A percentile compares a stretch with the other conserved stretches of the same genome.
phyloP scores from a whole-genome alignment of 2,329 filamentous ascomycete genomes.

The Pseudogymnoascus sp. region DNA sequence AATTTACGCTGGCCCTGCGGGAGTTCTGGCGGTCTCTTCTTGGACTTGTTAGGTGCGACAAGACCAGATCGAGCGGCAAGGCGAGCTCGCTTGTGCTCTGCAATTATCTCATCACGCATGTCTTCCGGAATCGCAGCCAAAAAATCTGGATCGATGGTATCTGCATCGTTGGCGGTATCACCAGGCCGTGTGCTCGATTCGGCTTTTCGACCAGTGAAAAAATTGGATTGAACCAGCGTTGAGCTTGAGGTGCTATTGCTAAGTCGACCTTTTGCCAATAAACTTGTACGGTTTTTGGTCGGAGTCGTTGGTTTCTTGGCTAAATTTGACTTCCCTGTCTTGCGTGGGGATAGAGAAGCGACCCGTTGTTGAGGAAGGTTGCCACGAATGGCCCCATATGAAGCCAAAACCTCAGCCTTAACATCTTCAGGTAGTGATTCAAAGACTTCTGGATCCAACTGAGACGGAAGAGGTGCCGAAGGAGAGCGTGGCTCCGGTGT shows the following conservation, averaged over 20 bases:
- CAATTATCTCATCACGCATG: slow-evolving; percentile 68
- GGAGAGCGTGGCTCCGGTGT: slow-evolving; percentile 6
- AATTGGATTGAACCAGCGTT: slow-evolving; percentile 66
- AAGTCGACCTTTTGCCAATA: slow-evolving; percentile 35
- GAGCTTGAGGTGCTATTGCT: slow-evolving; percentile 47
- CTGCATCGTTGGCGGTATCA: slow-evolving; percentile 8
- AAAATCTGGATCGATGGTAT: slow-evolving; percentile 59
- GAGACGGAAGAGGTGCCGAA: slow-evolving; percentile 48
- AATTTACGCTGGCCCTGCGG: slow-evolving; percentile 28
- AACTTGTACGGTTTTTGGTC: slow-evolving; percentile 54
- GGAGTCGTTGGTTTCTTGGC: slow-evolving; percentile 51
- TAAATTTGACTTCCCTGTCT: slow-evolving; percentile 44
- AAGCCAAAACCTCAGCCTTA: slow-evolving; percentile 71
- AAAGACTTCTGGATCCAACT: slow-evolving; percentile 79
- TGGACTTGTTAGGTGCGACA: slow-evolving; percentile 26
- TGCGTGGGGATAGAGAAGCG: slow-evolving; percentile 44
- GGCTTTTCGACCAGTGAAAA: slow-evolving; percentile 41
- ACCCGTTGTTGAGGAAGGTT: slow-evolving; percentile 24
- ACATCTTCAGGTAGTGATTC: slow-evolving; percentile 78
- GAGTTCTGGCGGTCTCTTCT: slow-evolving; percentile 19
- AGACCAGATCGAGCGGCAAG: slow-evolving; percentile 49
- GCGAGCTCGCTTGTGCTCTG: slow-evolving; percentile 59
- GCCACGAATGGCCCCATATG: slow-evolving; percentile 43
- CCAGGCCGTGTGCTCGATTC: slow-evolving; percentile 12
- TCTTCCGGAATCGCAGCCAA: slow-evolving; percentile 78